Conservation (phyloP, 1,139 yeast species). For the Taphrina sp. region DNA sequence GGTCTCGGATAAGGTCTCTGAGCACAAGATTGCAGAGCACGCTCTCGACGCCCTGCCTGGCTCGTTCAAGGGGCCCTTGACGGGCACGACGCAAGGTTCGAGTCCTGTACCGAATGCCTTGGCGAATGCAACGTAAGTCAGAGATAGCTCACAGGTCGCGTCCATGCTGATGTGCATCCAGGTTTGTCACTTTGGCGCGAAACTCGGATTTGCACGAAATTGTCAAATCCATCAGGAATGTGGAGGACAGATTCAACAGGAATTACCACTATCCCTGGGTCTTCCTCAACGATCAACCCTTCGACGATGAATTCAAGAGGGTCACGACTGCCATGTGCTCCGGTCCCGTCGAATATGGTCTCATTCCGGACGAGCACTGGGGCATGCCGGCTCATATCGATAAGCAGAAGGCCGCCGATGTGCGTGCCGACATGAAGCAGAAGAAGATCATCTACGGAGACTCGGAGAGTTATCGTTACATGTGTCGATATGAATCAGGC, state of each 20-base stretch:
- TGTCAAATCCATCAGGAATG: slow-evolving; percentile 57
- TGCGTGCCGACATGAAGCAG: slow-evolving; percentile 37
- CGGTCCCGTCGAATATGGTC: slow-evolving; percentile 63
- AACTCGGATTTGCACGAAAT: slow-evolving; percentile 63
- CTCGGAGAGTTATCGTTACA: slow-evolving; percentile 60
- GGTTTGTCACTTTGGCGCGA: slow-evolving; percentile 65
- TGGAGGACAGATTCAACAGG: slow-evolving; percentile 70
- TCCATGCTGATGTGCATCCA: slow-evolving; percentile 38
- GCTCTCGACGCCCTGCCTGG: slow-evolving; percentile 25
- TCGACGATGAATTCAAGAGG: slow-evolving; percentile 57
- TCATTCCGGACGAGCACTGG: slow-evolving; percentile 67
- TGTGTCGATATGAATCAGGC: slow-evolving; percentile 73
- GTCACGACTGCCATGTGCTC: slow-evolving; percentile 53
- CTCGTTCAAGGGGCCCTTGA: not conserved
- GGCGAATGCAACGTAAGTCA: slow-evolving; percentile 25
- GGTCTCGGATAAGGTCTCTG: slow-evolving; percentile 19
- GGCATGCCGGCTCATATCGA: slow-evolving; percentile 71
- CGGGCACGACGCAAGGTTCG: slow-evolving; percentile 1
- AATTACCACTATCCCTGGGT: slow-evolving; percentile 77
- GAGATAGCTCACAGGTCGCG: not conserved
- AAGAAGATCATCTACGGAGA: slow-evolving; percentile 61
- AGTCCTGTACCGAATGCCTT: slow-evolving; percentile 13
- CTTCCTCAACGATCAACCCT: slow-evolving; percentile 65
- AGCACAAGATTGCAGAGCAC: slow-evolving; percentile 23
- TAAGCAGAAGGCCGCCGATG: slow-evolving; percentile 48